Evolutionary conservation across 2,329 filamentous ascomycete species (phyloP).

Genomic region (Blastomyces silverae): DNA sequence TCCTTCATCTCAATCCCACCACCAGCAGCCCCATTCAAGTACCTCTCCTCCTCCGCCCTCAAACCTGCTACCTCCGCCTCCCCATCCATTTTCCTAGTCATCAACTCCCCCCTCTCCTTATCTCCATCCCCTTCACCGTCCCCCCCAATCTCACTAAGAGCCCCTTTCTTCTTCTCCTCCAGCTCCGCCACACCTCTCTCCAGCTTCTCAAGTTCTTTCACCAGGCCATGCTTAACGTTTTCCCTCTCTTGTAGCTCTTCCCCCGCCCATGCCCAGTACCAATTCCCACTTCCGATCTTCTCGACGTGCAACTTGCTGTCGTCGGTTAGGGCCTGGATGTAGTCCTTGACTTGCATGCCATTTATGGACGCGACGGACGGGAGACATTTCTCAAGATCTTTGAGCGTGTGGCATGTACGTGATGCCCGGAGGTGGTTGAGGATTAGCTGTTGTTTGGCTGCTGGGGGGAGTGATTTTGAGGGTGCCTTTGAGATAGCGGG

Average conservation of each 20-base stretch:
- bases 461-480: constrained; percentile 52
- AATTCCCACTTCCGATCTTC: constrained; percentile 65
- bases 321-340: constrained; percentile 55
- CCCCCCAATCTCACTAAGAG: constrained; percentile 21
- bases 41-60: constrained; percentile 29
- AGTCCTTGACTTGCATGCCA: constrained; percentile 61
- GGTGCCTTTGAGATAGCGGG: constrained; percentile 18
- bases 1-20: constrained; percentile 29
- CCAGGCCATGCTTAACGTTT: constrained; percentile 29
- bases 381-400: constrained; percentile 60
- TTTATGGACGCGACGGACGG: constrained; percentile 57
- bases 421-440: constrained; percentile 55
- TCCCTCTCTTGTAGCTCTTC: constrained; percentile 44
- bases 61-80: constrained; percentile 16
- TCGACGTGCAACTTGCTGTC: constrained; percentile 58
- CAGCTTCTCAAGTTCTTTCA: constrained; percentile 31
- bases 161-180: constrained; percentile 21
- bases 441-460: constrained; percentile 53
- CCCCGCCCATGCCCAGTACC: constrained; percentile 62
- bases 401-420: constrained; percentile 57
- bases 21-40: constrained; percentile 15
- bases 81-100: constrained; percentile 13
- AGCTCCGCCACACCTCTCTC: constrained; percentile 20
- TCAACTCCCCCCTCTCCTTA: constrained; percentile 16
- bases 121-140: constrained; percentile 20